These are phyloP conservation scores for Cordyceps tenuipes DNA, from an alignment of 2,329 filamentous ascomycete species.

Conservation along the genomic window DNA sequence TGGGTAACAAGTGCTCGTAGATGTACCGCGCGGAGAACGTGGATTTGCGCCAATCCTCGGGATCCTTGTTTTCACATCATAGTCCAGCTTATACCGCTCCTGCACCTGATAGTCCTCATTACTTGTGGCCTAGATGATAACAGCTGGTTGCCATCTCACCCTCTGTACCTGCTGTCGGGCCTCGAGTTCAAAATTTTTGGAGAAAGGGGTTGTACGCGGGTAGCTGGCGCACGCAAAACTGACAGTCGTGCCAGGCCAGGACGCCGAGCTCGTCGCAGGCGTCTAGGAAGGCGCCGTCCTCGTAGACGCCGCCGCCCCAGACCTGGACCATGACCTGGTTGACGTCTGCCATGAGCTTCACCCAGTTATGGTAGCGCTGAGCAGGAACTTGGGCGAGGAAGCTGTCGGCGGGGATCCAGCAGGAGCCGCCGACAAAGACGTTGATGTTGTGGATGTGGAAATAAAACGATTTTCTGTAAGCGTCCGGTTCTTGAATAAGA, in stretches of 20 bases:
- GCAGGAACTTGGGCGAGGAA: conserved; percentile 58
- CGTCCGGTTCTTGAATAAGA: conserved; percentile 45
- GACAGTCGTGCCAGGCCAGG: conserved; percentile 73
- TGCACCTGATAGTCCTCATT: conserved; percentile 75
- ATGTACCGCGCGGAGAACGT: conserved; percentile 69
- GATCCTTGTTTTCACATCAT: conserved; percentile 65
- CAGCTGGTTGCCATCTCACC: conserved; percentile 50
- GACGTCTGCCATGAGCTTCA: conserved; percentile 60
- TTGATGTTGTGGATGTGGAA: conserved; percentile 65
- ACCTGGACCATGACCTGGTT: conserved; percentile 70
- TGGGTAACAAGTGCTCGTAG: conserved; percentile 66
- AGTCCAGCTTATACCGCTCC: conserved; percentile 58
- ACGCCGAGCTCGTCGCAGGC: conserved; percentile 65
- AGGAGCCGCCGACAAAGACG: conserved; percentile 66
- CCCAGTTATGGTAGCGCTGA: conserved; percentile 59
- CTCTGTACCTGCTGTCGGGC: conserved; percentile 53
- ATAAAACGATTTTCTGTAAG: conserved; percentile 64
- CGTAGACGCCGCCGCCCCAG: conserved; percentile 67
- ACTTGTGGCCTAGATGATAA: conserved; percentile 71
- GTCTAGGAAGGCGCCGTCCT: conserved; percentile 60
- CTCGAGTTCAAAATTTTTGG: conserved; percentile 52
- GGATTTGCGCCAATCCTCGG: conserved; percentile 64
- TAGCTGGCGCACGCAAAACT: conserved; percentile 69
- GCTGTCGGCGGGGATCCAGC: conserved; percentile 72
- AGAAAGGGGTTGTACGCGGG: conserved; percentile 54